Percentiles rank a stretch among this genome's conserved stretches.
Evolutionary conservation across 2,329 filamentous ascomycete genomes (phyloP).

Genomic region (Endocalyx cinctus): DNA sequence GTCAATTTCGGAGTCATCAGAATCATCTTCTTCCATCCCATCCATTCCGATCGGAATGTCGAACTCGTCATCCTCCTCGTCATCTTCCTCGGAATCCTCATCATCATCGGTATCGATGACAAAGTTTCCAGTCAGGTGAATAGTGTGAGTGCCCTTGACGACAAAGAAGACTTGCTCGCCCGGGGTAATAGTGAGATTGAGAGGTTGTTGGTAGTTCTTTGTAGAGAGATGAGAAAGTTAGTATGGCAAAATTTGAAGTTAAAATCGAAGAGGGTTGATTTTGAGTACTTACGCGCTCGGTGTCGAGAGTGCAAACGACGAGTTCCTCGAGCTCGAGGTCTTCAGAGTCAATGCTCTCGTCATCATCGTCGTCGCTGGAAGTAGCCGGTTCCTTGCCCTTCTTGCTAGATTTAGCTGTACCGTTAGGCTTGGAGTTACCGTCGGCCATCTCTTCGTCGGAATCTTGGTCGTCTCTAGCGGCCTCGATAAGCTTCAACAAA

Average conservation of each 20-base stretch:
- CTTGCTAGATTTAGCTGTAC: slow-evolving; percentile 52
- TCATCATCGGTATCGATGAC: slow-evolving; percentile 67
- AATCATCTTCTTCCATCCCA: slow-evolving; percentile 65
- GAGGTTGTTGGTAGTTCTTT: slow-evolving; percentile 89
- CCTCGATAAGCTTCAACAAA: slow-evolving; percentile 71
- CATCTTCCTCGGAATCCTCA: slow-evolving; percentile 56
- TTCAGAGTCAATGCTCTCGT: slow-evolving; percentile 54
- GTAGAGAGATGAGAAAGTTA: slow-evolving; percentile 19
- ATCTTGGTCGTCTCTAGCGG: slow-evolving; percentile 54
- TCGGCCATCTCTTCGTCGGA: slow-evolving; percentile 64
- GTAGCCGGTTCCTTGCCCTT: slow-evolving; percentile 70
- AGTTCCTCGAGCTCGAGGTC: slow-evolving; percentile 76
- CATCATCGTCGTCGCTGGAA: slow-evolving; percentile 36
- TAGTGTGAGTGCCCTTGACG: slow-evolving; percentile 81
- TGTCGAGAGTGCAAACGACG: slow-evolving; percentile 93
- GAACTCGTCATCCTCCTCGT: slow-evolving; percentile 69
- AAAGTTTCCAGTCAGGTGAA: slow-evolving; percentile 96
- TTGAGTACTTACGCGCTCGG: slow-evolving; percentile 79
- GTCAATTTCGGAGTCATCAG: slow-evolving; percentile 65
- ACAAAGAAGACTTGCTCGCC: slow-evolving; percentile 90
- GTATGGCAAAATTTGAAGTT: background rate
- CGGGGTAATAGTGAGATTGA: slow-evolving; percentile 88
- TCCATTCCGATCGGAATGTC: slow-evolving; percentile 77
- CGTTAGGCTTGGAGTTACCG: slow-evolving; percentile 59
- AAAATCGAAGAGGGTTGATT: too few species aligned